Conservation (phyloP, 1,139 yeast species). For the Candida glucosophila region DNA sequence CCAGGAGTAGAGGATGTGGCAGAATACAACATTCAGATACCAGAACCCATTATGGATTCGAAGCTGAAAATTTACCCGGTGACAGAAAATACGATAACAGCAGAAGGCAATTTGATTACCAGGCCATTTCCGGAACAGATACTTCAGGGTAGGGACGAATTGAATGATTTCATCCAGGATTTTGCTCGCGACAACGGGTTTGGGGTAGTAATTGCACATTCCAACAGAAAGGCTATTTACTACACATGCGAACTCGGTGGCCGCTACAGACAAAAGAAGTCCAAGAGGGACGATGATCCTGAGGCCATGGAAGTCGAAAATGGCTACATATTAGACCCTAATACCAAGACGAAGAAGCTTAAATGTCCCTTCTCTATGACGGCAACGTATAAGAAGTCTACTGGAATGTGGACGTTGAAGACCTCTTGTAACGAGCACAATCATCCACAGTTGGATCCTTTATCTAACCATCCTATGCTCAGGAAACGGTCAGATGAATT, state of each 20-base stretch:
- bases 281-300: conserved; percentile 21
- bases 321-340: conserved; percentile 33
- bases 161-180: conserved; percentile 47
- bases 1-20: too few species aligned
- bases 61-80: conserved; percentile 41
- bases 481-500: conserved; percentile 47
- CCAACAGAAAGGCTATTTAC: conserved; percentile 50
- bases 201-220: conserved; percentile 53
- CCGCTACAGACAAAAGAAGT: conserved; percentile 45
- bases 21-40: conserved; percentile 41
- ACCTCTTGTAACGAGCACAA: conserved; percentile 52
- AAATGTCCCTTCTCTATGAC: conserved; percentile 54
- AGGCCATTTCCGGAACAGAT: conserved; percentile 49
- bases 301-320: conserved; percentile 22
- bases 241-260: conserved; percentile 59
- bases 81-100: conserved; percentile 37
- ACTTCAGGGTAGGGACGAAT: conserved; percentile 40
- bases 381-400: conserved; percentile 42
- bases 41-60: conserved; percentile 39
- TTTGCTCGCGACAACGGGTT: conserved; percentile 52
- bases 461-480: conserved; percentile 50
- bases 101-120: conserved; percentile 45
- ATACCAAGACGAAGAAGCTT: conserved; percentile 43
- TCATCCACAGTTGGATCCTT: conserved; percentile 51
- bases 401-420: conserved; percentile 44